These are phyloP conservation scores for Lentinus polychrous DNA, from an alignment of 1,284 basidiomycete species.

Conservation along the genomic window DNA sequence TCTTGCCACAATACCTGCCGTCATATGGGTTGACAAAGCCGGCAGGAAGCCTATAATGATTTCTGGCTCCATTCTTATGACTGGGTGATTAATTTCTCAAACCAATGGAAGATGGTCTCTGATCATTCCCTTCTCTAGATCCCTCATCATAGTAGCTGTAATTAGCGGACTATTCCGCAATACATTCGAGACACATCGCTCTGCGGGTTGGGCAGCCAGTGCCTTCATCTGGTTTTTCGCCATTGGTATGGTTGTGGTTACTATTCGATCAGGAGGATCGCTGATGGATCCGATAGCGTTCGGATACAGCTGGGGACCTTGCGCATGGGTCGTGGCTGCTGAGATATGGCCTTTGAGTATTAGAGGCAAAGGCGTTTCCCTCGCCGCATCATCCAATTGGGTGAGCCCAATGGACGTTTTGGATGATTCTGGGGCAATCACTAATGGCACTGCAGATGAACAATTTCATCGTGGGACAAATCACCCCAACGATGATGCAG, in stretches of 20 bases:
- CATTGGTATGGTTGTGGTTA: constrained; percentile 29
- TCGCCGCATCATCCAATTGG: constrained; percentile 68
- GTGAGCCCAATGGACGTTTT: constrained; percentile 25
- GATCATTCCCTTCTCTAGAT: constrained; percentile 27
- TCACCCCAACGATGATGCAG: constrained; percentile 57
- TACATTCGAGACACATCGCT: constrained; percentile 28
- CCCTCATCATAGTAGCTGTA: constrained; percentile 59
- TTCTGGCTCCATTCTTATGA: constrained; percentile 56
- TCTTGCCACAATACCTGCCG: constrained; percentile 66
- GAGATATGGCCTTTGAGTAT: constrained; percentile 60
- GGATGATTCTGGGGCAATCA: background rate
- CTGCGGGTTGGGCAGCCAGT: constrained; percentile 36
- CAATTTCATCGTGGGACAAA: constrained; percentile 59
- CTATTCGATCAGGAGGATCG: constrained; percentile 40
- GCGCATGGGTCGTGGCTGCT: constrained; percentile 38
- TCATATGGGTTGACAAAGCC: constrained; percentile 65
- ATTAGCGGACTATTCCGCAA: constrained; percentile 41
- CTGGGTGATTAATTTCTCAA: constrained; percentile 38
- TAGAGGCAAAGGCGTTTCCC: constrained; percentile 62
- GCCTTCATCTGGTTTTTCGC: constrained; percentile 60
- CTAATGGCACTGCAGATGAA: constrained; percentile 47
- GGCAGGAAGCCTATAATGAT: constrained; percentile 66
- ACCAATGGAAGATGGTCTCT: constrained; percentile 23
- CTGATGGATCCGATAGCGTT: constrained; percentile 37
- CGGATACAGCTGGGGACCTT: constrained; percentile 37